Evolutionary conservation across 768 basidiomycete genomes (phyloP).

Genomic region (Amylocystis lapponica): DNA sequence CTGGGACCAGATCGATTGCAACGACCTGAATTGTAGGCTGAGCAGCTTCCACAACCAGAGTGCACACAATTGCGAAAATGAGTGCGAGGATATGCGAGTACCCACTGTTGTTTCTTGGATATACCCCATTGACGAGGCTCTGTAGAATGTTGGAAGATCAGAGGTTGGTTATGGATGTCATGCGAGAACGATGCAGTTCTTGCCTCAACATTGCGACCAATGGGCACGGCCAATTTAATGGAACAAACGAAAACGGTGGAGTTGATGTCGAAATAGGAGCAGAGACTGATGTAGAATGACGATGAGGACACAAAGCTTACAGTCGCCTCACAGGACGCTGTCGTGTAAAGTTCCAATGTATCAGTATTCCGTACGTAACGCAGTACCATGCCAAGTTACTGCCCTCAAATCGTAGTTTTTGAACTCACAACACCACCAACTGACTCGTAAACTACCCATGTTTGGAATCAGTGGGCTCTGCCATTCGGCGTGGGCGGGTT

Average conservation of each 20-base stretch:
- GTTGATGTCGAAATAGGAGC: neutral
- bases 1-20: neutral
- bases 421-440: too few species aligned
- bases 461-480: too few species aligned
- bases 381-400: too few species aligned
- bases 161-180: conserved; percentile 7
- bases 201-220: neutral
- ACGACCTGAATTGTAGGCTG: neutral
- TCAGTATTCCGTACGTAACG: neutral
- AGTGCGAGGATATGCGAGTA: neutral
- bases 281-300: neutral
- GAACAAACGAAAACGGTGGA: neutral
- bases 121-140: too few species aligned
- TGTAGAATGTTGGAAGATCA: conserved; percentile 8
- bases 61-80: neutral
- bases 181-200: conserved; percentile 1
- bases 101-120: neutral
- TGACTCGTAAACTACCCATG: too few species aligned
- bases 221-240: too few species aligned
- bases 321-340: neutral
- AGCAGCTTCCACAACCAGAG: neutral
- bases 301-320: neutral
- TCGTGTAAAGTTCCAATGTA: neutral
- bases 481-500: too few species aligned
- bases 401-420: too few species aligned